Evolutionary conservation across 805 yeast genomes (phyloP), one percentile per base, ranked within the genome.

Genomic region (Nakazawaea pomicola): DNA sequence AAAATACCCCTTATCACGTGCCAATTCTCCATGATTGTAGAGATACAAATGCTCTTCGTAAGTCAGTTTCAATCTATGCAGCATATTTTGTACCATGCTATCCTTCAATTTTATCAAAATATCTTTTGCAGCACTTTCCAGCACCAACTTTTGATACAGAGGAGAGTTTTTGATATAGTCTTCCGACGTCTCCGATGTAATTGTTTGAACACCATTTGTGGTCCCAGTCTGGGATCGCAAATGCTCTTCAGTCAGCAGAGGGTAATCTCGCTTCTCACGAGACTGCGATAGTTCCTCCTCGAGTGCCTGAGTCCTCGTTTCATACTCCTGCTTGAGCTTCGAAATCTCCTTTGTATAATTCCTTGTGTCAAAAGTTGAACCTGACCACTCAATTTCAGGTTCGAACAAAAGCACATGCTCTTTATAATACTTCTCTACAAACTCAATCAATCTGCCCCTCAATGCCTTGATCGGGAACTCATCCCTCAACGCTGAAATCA

Each of bases 371-470:
- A 16, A 9, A 6, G n/a, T 30, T 15, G 33, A 30, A 16, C 12
- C 17, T 7, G 19, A 11, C 12, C 11, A 17, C 17, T 30, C 33
- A 6, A 30, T 11, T 4, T n/a, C n/a, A 15, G 17, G 17, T 6
- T 12, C n/a, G n/a, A 14, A 6, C n/a, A 12, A n/a, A 7, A 30
- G 33, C 19, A 30, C 11, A 14, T 8, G 14, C 20, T n/a, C 9
- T 15, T 14, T n/a, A 18, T 33, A 21, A 23, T 23, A 21, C 16
- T 10, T 15, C 15, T 16, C 12, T 10, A 33, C 18, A 14, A 33
- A 33, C 8, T 25, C 20, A 23, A 33, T 33, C 29, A 33, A 33
- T 33, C 37, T 21, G 10, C n/a, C n/a, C 12, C 24, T 33, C 29
- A 33, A 33, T 14, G 28, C 9, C 9, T 19, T 21, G 10, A 33